Percentiles rank a stretch among this genome's conserved stretches.
phyloP scores from a whole-genome alignment of 148 eudicot genomes.

The Rhododendron kiyosumense region DNA sequence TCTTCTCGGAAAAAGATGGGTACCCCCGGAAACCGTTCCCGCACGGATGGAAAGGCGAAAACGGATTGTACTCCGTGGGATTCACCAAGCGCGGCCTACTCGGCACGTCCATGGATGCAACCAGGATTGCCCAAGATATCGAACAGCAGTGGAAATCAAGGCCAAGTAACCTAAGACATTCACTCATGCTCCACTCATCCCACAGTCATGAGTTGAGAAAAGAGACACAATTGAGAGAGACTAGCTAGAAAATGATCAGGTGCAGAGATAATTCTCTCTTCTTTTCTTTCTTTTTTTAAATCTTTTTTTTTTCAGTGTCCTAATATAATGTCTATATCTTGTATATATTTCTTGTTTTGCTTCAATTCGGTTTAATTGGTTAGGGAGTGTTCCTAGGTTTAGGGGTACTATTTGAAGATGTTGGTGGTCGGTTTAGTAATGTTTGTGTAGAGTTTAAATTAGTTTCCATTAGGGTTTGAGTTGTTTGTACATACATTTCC shows the following conservation, averaged over 20 bases:
- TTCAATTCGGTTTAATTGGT: not conserved
- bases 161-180: conserved; percentile 9
- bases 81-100: conserved; percentile 66
- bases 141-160: conserved; percentile 35
- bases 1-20: conserved; percentile 60
- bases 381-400: not conserved
- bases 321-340: not conserved
- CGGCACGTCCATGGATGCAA: conserved; percentile 61
- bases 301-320: not conserved
- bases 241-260: not conserved
- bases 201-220: conserved; percentile 4
- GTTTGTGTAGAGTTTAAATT: not conserved
- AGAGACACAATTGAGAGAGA: not conserved
- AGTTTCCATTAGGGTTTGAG: not conserved
- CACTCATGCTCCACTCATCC: not conserved
- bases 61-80: conserved; percentile 66
- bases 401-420: not conserved
- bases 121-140: conserved; percentile 58
- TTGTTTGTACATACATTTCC: not conserved
- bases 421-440: not conserved
- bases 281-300: not conserved
- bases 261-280: not conserved
- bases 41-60: conserved; percentile 76
- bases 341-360: not conserved
- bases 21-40: conserved; percentile 60